Evolutionary conservation across 2,329 filamentous ascomycete species (phyloP).

Genomic region (Apiospora aurea): DNA sequence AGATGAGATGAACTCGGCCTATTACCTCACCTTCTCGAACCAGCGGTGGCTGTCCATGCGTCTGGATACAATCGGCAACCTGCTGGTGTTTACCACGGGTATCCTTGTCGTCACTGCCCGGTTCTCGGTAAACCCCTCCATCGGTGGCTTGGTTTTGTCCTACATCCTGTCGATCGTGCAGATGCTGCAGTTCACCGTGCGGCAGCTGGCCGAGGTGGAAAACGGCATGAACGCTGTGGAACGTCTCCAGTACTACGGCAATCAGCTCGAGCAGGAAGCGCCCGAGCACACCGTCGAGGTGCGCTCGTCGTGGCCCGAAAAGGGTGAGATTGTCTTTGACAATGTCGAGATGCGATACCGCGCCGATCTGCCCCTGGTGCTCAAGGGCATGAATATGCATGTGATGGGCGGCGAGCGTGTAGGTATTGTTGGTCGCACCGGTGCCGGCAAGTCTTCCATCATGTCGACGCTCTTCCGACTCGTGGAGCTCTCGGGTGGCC

Average conservation of each 20-base stretch:
- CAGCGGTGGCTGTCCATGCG: conserved; percentile 91
- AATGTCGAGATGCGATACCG: conserved; percentile 83
- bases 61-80: conserved; percentile 82
- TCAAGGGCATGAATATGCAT: conserved; percentile 75
- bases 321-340: conserved; percentile 80
- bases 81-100: conserved; percentile 85
- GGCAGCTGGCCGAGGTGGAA: conserved; percentile 93
- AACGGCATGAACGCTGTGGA: conserved; percentile 99
- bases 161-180: conserved; percentile 94
- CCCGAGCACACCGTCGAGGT: conserved; percentile 80
- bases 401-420: conserved; percentile 79
- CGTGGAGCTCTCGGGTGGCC: conserved; percentile 68
- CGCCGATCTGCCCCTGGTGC: conserved; percentile 72
- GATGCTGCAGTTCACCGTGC: conserved; percentile 94
- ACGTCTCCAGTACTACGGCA: conserved; percentile 89
- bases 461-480: conserved; percentile 85
- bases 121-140: conserved; percentile 84
- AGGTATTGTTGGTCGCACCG: conserved; percentile 82
- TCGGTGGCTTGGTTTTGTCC: conserved; percentile 85
- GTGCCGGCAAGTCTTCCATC: conserved; percentile 83
- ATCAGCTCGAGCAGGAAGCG: conserved; percentile 85
- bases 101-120: conserved; percentile 92
- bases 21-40: conserved; percentile 94
- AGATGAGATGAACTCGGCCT: conserved; percentile 92
- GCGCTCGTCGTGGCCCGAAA: conserved; percentile 80